phyloP scores from a whole-genome alignment of 805 yeast genomes.

The Wickerhamiella australiensis region DNA sequence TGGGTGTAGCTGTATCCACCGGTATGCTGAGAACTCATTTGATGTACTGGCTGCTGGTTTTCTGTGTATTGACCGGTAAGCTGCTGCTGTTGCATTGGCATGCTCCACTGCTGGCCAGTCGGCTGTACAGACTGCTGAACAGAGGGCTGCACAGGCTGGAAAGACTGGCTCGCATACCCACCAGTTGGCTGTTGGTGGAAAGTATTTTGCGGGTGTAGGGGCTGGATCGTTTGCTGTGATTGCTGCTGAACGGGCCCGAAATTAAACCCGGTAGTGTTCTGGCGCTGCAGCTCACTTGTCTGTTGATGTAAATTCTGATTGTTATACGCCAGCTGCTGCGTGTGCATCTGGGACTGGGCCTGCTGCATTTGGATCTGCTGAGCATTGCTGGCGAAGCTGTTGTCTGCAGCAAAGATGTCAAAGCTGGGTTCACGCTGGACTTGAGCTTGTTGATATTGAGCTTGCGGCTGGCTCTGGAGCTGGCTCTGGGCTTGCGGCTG shows the following conservation, averaged over 20 bases:
- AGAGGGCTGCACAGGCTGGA: not conserved
- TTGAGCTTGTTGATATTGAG: conserved; percentile 16
- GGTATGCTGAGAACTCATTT: not conserved
- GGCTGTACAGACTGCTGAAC: not conserved
- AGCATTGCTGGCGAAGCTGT: conserved; percentile 15
- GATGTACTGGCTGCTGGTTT: not conserved
- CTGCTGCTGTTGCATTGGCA: not conserved
- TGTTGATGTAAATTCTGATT: conserved; percentile 20
- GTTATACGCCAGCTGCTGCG: conserved; percentile 22
- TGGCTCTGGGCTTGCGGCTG: conserved; percentile 13
- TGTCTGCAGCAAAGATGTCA: conserved; percentile 11
- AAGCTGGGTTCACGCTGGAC: conserved; percentile 5
- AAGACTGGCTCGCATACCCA: not conserved
- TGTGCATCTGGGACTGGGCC: conserved; percentile 23
- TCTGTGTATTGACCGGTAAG: conserved; percentile 8
- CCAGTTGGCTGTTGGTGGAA: conserved; percentile 4
- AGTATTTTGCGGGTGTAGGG: not conserved
- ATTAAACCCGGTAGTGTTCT: conserved; percentile 16
- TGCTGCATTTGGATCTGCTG: conserved; percentile 21
- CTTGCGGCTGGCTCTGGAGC: conserved; percentile 13
- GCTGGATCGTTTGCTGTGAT: not conserved
- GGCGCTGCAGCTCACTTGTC: conserved; percentile 21
- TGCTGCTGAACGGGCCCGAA: conserved; percentile 6
- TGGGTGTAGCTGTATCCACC: not conserved
- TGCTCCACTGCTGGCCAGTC: not conserved